A percentile compares a stretch with the other conserved stretches of the same genome.
phyloP scores from a whole-genome alignment of 768 basidiomycete genomes.

The Astraeus odoratus region DNA sequence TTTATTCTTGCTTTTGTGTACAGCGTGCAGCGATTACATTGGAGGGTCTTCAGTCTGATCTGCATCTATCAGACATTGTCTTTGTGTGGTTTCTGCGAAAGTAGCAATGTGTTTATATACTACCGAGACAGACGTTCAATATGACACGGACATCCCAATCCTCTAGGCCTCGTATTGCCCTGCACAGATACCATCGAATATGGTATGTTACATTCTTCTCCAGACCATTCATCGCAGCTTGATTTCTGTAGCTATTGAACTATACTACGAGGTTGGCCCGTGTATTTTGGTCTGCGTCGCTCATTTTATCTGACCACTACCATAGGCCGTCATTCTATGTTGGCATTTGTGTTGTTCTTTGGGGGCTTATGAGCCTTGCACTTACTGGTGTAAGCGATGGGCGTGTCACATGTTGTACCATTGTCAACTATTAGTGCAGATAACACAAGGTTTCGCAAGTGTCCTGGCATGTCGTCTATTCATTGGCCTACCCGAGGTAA shows the following conservation, averaged over 20 bases:
- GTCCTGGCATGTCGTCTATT: slow-evolving; percentile 55
- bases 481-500: slow-evolving; percentile 55
- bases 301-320: not conserved
- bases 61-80: slow-evolving; percentile 36
- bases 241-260: slow-evolving; percentile 42
- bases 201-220: slow-evolving; percentile 1
- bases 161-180: slow-evolving; percentile 58
- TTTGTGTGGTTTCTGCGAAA: not conserved
- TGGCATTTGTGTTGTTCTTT: slow-evolving; percentile 49
- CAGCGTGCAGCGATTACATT: slow-evolving; percentile 46
- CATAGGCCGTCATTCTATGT: slow-evolving; percentile 58
- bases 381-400: slow-evolving; percentile 60
- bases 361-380: slow-evolving; percentile 59
- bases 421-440: slow-evolving; percentile 22
- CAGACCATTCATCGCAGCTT: not conserved
- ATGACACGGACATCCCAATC: slow-evolving; percentile 47
- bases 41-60: slow-evolving; percentile 44
- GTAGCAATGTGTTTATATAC: not conserved
- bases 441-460: slow-evolving; percentile 48
- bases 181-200: slow-evolving; percentile 36
- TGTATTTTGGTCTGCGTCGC: not conserved
- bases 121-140: slow-evolving; percentile 40
- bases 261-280: slow-evolving; percentile 38
- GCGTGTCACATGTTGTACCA: slow-evolving; percentile 8
- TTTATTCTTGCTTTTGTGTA: not conserved